These are phyloP conservation scores for Azolla pinnata DNA, from an alignment of 75 land plant genomes.

Conservation along the genomic window DNA sequence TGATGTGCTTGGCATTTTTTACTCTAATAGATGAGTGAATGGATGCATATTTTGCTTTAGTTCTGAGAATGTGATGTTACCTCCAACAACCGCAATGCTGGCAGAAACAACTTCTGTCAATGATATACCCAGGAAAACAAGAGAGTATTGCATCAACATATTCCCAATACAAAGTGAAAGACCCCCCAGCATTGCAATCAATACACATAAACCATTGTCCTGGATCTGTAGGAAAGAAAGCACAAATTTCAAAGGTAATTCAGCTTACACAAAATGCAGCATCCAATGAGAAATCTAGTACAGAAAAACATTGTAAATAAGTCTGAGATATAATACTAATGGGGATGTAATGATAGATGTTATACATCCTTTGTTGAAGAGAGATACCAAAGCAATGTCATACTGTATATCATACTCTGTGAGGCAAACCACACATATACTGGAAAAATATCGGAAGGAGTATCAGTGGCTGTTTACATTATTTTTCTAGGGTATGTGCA, in stretches of 20 bases:
- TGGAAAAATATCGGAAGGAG: no score
- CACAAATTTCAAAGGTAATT: background rate
- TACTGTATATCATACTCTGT: no score
- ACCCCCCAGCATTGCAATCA: conserved; percentile 90
- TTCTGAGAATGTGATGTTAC: conserved; percentile 20
- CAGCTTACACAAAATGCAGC: background rate
- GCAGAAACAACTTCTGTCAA: conserved; percentile 81
- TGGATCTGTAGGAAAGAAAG: conserved; percentile 22
- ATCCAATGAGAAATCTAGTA: no score
- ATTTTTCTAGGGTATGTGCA: no score
- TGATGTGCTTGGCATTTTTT: background rate
- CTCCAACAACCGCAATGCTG: conserved; percentile 92
- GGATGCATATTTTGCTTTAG: background rate
- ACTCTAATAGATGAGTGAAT: no score
- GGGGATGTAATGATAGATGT: no score
- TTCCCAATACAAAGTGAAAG: conserved; percentile 85
- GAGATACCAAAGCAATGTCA: no score
- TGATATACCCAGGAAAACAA: conserved; percentile 92
- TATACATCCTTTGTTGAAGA: no score
- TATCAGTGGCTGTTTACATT: no score
- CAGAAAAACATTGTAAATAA: no score
- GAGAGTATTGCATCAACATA: conserved; percentile 81
- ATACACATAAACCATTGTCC: conserved; percentile 87
- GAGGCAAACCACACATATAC: no score
- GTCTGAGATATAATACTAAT: no score